Conservation (phyloP, 345 rosid species). For the Salix caprea region DNA sequence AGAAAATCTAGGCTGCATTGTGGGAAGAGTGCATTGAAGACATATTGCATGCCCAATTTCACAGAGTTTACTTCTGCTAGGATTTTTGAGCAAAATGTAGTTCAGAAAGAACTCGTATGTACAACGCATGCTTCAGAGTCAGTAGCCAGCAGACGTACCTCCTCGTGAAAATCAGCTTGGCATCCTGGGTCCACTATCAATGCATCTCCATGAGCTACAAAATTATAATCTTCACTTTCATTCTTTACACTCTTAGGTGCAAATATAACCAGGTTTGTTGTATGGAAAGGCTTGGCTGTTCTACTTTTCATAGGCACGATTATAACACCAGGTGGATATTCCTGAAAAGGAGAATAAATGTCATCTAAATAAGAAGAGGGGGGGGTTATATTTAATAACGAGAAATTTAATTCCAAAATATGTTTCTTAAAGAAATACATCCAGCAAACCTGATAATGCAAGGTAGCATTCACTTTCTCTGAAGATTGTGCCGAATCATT, state of each 20-base stretch:
- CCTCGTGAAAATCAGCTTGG: slow-evolving; percentile 39
- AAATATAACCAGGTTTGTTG: slow-evolving; percentile 75
- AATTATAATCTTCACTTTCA: slow-evolving; percentile 26
- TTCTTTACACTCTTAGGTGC: slow-evolving; percentile 43
- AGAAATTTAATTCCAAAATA: too few relatives aligned
- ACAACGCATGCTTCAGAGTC: not conserved
- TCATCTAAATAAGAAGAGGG: not conserved
- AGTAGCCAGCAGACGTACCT: slow-evolving; percentile 39
- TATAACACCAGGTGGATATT: slow-evolving; percentile 81
- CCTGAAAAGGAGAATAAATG: slow-evolving; percentile 43
- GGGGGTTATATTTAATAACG: too few relatives aligned
- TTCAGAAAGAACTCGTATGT: slow-evolving; percentile 9
- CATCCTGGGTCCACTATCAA: slow-evolving; percentile 90
- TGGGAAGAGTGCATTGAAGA: too few relatives aligned
- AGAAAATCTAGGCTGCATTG: not conserved
- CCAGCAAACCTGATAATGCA: slow-evolving; percentile 54
- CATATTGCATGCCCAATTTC: not conserved
- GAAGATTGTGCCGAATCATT: slow-evolving; percentile 38
- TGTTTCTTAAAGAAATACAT: not conserved
- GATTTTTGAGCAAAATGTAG: not conserved
- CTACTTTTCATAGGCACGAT: slow-evolving; percentile 75
- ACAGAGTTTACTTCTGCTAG: not conserved
- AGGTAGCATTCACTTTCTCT: slow-evolving; percentile 36
- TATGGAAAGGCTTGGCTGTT: slow-evolving; percentile 63
- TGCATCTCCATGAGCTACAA: slow-evolving; percentile 65